A percentile compares a stretch with the other conserved stretches of the same genome.
Conservation (phyloP, 306 rosid species). For the Prunus fruticosa region DNA sequence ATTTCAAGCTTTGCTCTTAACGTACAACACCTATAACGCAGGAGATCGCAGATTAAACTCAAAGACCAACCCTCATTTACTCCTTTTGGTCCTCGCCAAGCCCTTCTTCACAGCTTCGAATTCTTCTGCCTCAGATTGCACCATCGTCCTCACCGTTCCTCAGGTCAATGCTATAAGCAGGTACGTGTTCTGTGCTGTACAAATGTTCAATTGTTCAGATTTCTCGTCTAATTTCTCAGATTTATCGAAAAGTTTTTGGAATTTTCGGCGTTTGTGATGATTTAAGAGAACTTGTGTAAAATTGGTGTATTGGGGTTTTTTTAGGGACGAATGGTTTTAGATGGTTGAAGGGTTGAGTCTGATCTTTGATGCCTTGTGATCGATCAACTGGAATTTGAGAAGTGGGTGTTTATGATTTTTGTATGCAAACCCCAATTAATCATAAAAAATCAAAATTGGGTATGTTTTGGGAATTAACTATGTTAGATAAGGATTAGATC, state of each 20-base stretch:
- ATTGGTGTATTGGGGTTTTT: neutral
- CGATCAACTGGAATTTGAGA: neutral
- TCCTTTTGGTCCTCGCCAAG: neutral
- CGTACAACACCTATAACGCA: conserved; percentile 24
- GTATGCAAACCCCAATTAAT: neutral
- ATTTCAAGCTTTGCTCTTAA: neutral
- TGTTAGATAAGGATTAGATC: neutral
- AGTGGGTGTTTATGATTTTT: neutral
- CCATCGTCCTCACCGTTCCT: conserved; percentile 23
- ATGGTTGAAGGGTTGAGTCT: neutral
- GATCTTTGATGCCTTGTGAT: conserved; percentile 12
- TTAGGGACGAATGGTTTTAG: neutral
- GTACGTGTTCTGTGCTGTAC: conserved; percentile 6
- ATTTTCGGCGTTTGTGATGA: neutral
- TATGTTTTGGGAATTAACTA: neutral
- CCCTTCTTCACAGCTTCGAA: neutral
- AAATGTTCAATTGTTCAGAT: neutral
- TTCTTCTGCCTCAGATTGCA: neutral
- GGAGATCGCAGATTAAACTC: neutral
- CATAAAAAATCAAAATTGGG: neutral
- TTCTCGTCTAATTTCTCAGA: neutral
- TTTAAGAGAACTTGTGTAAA: neutral
- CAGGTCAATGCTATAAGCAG: conserved; percentile 35
- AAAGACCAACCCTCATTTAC: neutral
- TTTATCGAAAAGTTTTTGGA: neutral